Evolutionary conservation across 768 basidiomycete genomes (phyloP), one percentile per base, ranked within the genome.

Genomic region (Mycena kentingensis): DNA sequence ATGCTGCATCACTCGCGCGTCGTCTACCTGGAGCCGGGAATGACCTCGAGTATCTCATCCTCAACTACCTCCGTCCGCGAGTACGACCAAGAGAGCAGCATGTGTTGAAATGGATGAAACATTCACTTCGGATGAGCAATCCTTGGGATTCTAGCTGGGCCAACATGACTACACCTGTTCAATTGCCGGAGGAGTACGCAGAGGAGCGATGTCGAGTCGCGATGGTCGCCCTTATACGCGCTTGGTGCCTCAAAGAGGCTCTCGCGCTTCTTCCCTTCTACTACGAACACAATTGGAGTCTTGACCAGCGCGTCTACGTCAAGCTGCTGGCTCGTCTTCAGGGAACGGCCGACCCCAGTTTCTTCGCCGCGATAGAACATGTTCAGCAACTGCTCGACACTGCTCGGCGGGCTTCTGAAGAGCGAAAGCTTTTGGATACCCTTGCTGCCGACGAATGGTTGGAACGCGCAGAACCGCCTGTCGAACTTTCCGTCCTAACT

Each of bases 201-300:
- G 29, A 43, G 15, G 24, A n/a, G 4, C n/a, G 3, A 42, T 42
- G 13, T 25, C 22, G 7, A 5, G 5, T 42, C 37, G 54, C 48
- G 13, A 36, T 55, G 13, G 4, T 27, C 24, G 31, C 39, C 16
- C 48, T 60, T 27, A 45, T 44, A 18, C 39, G n/a, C n/a, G 54
- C 58, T 34, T 55, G 58, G 54, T 54, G 53, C 27, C 44, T 60
- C 11, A 24, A 46, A 4, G 58, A 60, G 35, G 54, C 58, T 18
- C 11, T 50, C 15, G 50, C 54, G 24, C 22, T 60, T 25, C 11
- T 55, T 1, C 54, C 50, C 12, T 32, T 25, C 11, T 49, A 41
- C 12, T 43, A 52, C 36, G 19, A 24, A 11, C 1, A 0, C 27
- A 54, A 49, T 26, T 25, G 35, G 8, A 6, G n/a, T 1, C 24